Conservation (phyloP, 1,284 basidiomycete genomes). For the Irpex sp. region DNA sequence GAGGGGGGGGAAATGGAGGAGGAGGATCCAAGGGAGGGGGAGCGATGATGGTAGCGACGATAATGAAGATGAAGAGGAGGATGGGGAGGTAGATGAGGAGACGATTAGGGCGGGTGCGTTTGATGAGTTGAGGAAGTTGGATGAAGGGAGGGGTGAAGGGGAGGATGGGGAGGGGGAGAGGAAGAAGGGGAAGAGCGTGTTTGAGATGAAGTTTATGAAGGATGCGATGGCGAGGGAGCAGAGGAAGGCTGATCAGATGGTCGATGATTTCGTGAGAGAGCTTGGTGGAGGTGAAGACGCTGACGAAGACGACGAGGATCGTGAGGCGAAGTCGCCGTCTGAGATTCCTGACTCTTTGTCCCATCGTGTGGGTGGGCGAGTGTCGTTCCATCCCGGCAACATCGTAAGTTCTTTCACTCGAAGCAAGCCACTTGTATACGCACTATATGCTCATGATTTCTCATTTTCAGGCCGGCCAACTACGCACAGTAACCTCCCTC, state of each 20-base stretch:
- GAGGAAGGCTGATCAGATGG: constrained; percentile 52
- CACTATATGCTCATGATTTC: no score
- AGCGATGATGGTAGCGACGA: constrained; percentile 44
- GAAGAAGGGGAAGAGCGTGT: constrained; percentile 62
- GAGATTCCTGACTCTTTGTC: constrained; percentile 33
- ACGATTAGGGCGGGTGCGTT: constrained; percentile 66
- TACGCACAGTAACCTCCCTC: constrained; percentile 38
- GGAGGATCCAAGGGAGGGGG: constrained; percentile 67
- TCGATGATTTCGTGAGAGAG: constrained; percentile 70
- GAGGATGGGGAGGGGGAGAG: constrained; percentile 32
- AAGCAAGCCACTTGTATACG: background rate
- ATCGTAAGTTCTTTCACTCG: constrained; percentile 27
- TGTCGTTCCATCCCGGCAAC: constrained; percentile 50
- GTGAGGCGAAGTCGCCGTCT: constrained; percentile 29
- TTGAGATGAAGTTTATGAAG: constrained; percentile 96
- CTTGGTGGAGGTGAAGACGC: constrained; percentile 39
- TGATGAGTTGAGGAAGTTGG: constrained; percentile 61
- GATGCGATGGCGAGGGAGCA: constrained; percentile 75
- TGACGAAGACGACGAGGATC: constrained; percentile 26
- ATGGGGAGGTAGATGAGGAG: constrained; percentile 34
- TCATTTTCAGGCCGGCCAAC: constrained; percentile 1
- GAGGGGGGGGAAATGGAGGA: constrained; percentile 75
- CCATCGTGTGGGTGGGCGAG: constrained; percentile 55
- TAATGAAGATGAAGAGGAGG: constrained; percentile 45
- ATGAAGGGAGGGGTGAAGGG: constrained; percentile 30